Base-by-base conservation (phyloP, 208 protist genomes). In the Zelonia costaricensis region DNA sequence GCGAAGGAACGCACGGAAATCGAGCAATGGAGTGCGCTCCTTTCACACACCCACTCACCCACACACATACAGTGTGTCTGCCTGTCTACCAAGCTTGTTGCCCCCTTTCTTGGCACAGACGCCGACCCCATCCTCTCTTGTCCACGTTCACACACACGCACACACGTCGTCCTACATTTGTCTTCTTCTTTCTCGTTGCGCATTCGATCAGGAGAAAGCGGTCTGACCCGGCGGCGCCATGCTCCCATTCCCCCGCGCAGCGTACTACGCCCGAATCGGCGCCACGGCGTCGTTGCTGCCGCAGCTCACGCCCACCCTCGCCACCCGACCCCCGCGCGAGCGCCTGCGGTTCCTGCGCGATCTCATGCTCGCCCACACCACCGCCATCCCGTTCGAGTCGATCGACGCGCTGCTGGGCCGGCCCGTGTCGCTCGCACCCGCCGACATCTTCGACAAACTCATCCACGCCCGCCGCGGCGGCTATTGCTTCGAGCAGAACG, bases 401-500 rank as follows among this genome's bases (percentile, higher is more conserved):
- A 20, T 56, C 6, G 60, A 69, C 33, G 33, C 20, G 22, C n/a
- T 69, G 18, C 23, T 76, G 49, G 49, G 61, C 20, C 69, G 61
- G 0, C 33, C 28, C 20, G 62, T 70, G 13, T 61, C 69, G n/a
- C 42, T 75, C 12, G 45, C 69, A 23, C 36, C 49, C 13, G 15
- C 33, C 1, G 52, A 53, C 16, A 18, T 69, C 2, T 58, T 42
- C 49, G 43, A 61, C 49, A 69, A 76, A 44, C 49, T 69, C 13
- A 49, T 70, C 22, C 38, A 58, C 52, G 62, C 69, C 8, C 8
- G 55, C 3, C 69, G 69, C 9, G 60, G 69, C 15, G 69, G 69
- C 5, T 69, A 64, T 47, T 76, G 69, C 51, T 69, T 76, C 27
- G 69, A 76, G 69, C 60, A 64, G 15, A 69, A 69, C 54, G 44